phyloP scores from a whole-genome alignment of 1,284 basidiomycete species.

The Porodaedalea pini region DNA sequence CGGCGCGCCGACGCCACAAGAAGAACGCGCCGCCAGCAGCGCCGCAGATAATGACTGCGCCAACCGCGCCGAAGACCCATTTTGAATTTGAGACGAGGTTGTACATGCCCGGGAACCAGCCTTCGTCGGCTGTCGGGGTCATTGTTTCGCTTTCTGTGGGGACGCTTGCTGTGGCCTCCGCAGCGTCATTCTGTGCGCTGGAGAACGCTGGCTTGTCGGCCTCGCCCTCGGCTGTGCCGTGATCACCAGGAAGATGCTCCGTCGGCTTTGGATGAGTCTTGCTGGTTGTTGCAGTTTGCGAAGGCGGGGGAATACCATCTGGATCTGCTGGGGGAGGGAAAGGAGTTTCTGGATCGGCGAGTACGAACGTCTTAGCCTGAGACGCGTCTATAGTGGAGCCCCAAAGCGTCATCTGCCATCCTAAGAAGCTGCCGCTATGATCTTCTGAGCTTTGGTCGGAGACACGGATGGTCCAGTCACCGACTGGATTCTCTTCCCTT shows the following conservation, averaged over 20 bases:
- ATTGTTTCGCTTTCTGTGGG: conserved; percentile 38
- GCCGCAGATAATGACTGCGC: conserved; percentile 52
- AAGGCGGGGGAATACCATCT: conserved; percentile 31
- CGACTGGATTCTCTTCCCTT: conserved; percentile 93
- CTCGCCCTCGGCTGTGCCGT: conserved; percentile 68
- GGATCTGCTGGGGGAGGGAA: conserved; percentile 49
- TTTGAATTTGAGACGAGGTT: conserved; percentile 71
- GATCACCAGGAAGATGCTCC: conserved; percentile 81
- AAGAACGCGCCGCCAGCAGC: conserved; percentile 28
- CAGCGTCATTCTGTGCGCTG: conserved; percentile 26
- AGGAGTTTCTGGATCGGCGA: conserved; percentile 52
- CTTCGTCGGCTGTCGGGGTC: conserved; percentile 70
- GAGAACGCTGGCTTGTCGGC: conserved; percentile 44
- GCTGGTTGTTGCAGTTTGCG: conserved; percentile 40
- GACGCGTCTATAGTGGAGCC: conserved; percentile 80
- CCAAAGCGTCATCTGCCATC: conserved; percentile 94
- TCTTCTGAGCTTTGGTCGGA: conserved; percentile 64
- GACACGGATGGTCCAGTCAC: conserved; percentile 88
- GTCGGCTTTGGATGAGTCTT: conserved; percentile 84
- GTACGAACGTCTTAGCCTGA: conserved; percentile 62
- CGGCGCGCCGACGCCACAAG: conserved; percentile 58
- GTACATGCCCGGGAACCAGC: conserved; percentile 83
- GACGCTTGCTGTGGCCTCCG: conserved; percentile 23
- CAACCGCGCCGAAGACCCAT: conserved; percentile 82
- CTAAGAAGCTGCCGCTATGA: conserved; percentile 77